Conservation (phyloP, 768 basidiomycete species). For the Suillus discolor region DNA sequence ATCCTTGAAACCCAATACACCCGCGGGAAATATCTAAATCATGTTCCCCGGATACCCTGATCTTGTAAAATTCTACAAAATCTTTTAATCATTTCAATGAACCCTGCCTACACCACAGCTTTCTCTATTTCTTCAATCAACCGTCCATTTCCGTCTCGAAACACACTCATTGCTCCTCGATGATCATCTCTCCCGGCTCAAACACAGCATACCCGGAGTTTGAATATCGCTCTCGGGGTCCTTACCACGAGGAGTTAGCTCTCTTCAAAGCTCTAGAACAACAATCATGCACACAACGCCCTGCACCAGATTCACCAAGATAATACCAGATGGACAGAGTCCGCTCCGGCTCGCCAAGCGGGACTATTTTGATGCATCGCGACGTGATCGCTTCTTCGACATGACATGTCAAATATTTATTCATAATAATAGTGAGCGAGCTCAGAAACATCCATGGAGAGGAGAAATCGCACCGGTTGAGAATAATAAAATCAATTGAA, state of each 20-base stretch:
- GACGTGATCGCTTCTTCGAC: background rate
- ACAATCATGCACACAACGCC: conserved; percentile 4
- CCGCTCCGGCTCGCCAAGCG: background rate
- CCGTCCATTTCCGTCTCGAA: background rate
- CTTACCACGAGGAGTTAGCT: background rate
- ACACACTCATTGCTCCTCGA: conserved; percentile 3
- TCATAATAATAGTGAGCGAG: background rate
- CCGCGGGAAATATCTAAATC: conserved; percentile 29
- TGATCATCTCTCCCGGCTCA: conserved; percentile 2
- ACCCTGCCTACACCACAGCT: background rate
- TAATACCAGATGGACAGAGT: too few relatives aligned
- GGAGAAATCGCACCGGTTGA: background rate
- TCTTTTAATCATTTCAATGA: background rate
- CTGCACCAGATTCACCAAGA: background rate
- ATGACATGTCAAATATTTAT: conserved; percentile 1
- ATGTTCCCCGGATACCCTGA: conserved; percentile 9
- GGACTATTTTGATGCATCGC: background rate
- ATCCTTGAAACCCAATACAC: conserved; percentile 30
- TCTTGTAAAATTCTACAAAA: background rate
- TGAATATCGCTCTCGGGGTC: conserved; percentile 33
- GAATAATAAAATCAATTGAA: background rate
- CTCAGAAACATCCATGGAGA: background rate
- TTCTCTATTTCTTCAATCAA: background rate
- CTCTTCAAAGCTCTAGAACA: background rate
- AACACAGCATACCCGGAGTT: conserved; percentile 28